Conservation (phyloP, 2,329 filamentous ascomycete genomes). For the Fusarium sp. region DNA sequence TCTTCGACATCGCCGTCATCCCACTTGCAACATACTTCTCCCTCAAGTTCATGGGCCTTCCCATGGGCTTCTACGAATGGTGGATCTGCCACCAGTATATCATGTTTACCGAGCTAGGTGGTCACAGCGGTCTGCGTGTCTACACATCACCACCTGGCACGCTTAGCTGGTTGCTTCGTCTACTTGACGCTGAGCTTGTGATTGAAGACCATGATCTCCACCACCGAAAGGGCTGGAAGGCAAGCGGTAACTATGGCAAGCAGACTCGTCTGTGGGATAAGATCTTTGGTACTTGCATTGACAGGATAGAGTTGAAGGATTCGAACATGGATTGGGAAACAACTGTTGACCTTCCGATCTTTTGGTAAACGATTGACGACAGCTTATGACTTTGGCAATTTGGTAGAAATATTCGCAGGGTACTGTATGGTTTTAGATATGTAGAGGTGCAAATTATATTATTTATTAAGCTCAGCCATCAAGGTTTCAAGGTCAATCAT, state of each 20-base stretch:
- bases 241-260: conserved; percentile 18
- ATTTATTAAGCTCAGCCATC: background rate
- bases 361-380: background rate
- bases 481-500: no score
- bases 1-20: conserved; percentile 16
- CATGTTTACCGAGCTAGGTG: conserved; percentile 9
- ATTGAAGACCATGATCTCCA: conserved; percentile 23
- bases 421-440: background rate
- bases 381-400: background rate
- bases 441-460: background rate
- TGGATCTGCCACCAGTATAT: conserved; percentile 25
- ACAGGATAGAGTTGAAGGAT: background rate
- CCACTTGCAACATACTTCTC: background rate
- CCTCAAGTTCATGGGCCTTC: background rate
- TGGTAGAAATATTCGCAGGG: rapidly evolving
- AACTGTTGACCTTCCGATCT: background rate
- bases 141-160: background rate
- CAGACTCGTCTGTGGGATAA: conserved; percentile 19
- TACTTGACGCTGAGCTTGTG: background rate
- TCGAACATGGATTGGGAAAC: background rate
- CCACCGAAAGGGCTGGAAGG: conserved; percentile 9
- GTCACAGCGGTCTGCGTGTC: conserved; percentile 14
- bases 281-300: conserved; percentile 10
- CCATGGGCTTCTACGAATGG: conserved; percentile 20
- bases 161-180: background rate